phyloP scores from a whole-genome alignment of 2,329 filamentous ascomycete genomes.

The Fusarium acutatum region DNA sequence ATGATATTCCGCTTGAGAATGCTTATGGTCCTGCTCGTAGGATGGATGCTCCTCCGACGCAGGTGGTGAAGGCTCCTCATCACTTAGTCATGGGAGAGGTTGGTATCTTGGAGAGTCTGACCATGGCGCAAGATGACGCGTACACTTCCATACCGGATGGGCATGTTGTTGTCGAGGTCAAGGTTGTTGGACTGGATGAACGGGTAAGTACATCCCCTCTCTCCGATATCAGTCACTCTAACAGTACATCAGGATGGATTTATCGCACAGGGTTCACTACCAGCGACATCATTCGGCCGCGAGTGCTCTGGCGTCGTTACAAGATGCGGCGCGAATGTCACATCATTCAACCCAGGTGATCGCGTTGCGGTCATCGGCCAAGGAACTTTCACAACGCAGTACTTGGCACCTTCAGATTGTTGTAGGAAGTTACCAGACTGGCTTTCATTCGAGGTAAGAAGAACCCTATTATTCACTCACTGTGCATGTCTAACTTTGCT shows the following conservation, averaged over 20 bases:
- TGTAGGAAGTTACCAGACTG: conserved; percentile 34
- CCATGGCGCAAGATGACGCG: conserved; percentile 29
- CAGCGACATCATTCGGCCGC: conserved; percentile 29
- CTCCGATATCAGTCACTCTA: no score
- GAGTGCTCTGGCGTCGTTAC: conserved; percentile 31
- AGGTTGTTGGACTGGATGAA: conserved; percentile 30
- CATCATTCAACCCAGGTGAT: conserved; percentile 23
- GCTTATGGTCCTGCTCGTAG: conserved; percentile 33
- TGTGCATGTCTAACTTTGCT: background rate
- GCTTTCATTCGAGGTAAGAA: conserved; percentile 35
- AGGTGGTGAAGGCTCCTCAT: conserved; percentile 20
- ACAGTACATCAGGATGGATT: conserved; percentile 20
- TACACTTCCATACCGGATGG: background rate
- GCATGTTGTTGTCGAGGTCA: conserved; percentile 35
- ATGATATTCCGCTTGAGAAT: conserved; percentile 27
- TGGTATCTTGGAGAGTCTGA: conserved; percentile 31
- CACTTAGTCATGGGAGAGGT: conserved; percentile 31
- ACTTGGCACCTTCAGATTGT: conserved; percentile 23
- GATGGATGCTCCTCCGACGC: conserved; percentile 7
- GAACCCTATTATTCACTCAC: background rate
- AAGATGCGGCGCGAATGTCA: conserved; percentile 21
- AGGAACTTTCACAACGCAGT: conserved; percentile 32
- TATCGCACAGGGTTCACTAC: conserved; percentile 33
- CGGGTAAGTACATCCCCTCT: conserved; percentile 28
- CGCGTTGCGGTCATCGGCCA: conserved; percentile 34